phyloP scores from a whole-genome alignment of 1,284 basidiomycete species.

The Flammula alnicola region DNA sequence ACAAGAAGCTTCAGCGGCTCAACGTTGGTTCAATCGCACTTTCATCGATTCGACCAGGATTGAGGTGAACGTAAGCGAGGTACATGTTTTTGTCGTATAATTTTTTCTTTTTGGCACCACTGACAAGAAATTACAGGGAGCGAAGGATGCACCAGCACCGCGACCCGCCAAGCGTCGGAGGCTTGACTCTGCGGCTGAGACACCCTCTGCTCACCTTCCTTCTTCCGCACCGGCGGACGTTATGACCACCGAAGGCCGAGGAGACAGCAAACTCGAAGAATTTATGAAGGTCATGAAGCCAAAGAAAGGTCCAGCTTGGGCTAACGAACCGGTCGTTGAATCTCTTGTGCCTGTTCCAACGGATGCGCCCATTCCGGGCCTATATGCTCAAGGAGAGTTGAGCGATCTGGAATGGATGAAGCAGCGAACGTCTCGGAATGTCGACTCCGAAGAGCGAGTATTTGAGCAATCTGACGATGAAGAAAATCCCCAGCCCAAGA shows the following conservation, averaged over 20 bases:
- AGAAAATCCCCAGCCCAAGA: slow-evolving; percentile 31
- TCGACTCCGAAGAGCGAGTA: slow-evolving; percentile 50
- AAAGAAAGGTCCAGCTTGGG: slow-evolving; percentile 70
- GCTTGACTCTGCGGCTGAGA: slow-evolving; percentile 43
- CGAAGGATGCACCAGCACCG: slow-evolving; percentile 66
- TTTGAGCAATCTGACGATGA: slow-evolving; percentile 65
- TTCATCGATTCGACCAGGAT: slow-evolving; percentile 82
- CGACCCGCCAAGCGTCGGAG: slow-evolving; percentile 73
- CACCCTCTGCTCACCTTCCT: slow-evolving; percentile 10
- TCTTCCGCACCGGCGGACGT: not conserved
- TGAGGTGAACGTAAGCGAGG: slow-evolving; percentile 79
- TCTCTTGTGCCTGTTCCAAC: slow-evolving; percentile 15
- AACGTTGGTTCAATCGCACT: slow-evolving; percentile 86
- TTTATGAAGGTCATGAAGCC: slow-evolving; percentile 71
- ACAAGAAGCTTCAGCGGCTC: slow-evolving; percentile 76
- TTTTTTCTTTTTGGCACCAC: slow-evolving; percentile 4
- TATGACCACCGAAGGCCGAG: slow-evolving; percentile 12
- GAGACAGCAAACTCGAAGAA: slow-evolving; percentile 51
- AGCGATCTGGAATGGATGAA: slow-evolving; percentile 82
- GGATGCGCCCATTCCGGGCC: slow-evolving; percentile 18
- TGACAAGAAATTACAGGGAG: slow-evolving; percentile 46
- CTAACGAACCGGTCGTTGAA: slow-evolving; percentile 49
- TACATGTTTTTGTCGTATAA: slow-evolving; percentile 39
- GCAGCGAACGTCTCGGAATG: slow-evolving; percentile 59
- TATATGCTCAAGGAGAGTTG: slow-evolving; percentile 35